Conservation (phyloP, 495 filamentous ascomycete genomes). For the Xylaria palmicola region DNA sequence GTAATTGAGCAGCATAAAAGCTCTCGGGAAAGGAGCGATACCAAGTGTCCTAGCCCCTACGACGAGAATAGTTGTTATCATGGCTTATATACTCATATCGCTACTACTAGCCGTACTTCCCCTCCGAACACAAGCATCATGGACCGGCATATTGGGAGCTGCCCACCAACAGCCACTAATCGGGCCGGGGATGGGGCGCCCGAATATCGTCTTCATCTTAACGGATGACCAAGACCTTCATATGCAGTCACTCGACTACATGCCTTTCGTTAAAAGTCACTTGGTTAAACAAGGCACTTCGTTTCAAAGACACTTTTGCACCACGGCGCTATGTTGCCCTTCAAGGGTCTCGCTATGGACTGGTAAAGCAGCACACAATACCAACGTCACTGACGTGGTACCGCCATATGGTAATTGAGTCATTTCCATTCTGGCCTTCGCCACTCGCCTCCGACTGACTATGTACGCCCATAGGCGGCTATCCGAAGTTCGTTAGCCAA, state of each 20-base stretch:
- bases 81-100: not conserved
- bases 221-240: slow-evolving; percentile 67
- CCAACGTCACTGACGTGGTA: slow-evolving; percentile 69
- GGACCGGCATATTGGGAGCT: not conserved
- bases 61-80: not conserved
- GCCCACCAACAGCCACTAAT: not conserved
- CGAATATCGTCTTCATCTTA: slow-evolving; percentile 64
- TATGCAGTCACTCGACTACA: slow-evolving; percentile 58
- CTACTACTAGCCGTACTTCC: not conserved
- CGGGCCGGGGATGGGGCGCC: slow-evolving; percentile 7
- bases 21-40: not conserved
- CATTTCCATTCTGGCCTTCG: not conserved
- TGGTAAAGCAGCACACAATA: slow-evolving; percentile 68
- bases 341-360: slow-evolving; percentile 64
- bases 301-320: slow-evolving; percentile 60
- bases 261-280: slow-evolving; percentile 53
- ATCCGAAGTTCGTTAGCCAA: slow-evolving; percentile 65
- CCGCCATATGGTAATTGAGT: slow-evolving; percentile 54
- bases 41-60: not conserved
- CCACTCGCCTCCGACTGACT: not conserved
- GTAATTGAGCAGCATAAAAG: not conserved
- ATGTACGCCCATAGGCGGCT: slow-evolving; percentile 50
- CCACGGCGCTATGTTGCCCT: slow-evolving; percentile 64
- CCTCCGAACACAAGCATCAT: not conserved
- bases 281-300: slow-evolving; percentile 54